These are phyloP conservation scores for Syncephalastrum racemosum DNA, from an alignment of 371 early-diverging fungal genomes.

Conservation along the genomic window DNA sequence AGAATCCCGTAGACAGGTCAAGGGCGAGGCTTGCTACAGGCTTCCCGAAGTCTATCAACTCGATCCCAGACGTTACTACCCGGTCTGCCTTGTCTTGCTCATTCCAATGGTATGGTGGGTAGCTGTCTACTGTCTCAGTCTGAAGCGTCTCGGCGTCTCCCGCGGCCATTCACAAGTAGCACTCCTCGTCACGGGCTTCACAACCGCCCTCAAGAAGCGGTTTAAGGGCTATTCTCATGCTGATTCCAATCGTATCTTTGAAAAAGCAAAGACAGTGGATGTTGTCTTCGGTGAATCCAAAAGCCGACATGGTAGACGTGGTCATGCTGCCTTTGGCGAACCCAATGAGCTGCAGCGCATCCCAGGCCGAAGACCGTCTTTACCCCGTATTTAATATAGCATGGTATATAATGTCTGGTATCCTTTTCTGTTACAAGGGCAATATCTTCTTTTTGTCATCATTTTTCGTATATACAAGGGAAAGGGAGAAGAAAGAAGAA, in stretches of 20 bases:
- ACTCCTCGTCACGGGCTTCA: slow-evolving; percentile 3
- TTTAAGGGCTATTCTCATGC: slow-evolving; percentile 11
- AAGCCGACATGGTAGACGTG: background rate
- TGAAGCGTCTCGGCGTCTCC: slow-evolving; percentile 7
- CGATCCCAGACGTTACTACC: too few species aligned
- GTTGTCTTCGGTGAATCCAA: slow-evolving; percentile 6
- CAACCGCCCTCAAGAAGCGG: background rate
- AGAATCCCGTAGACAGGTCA: too few species aligned
- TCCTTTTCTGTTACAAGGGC: background rate
- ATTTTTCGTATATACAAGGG: too few species aligned
- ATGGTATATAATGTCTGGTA: too few species aligned
- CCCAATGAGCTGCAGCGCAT: slow-evolving; percentile 9
- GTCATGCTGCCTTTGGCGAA: slow-evolving; percentile 15
- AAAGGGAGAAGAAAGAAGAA: too few species aligned
- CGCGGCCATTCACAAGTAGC: slow-evolving; percentile 5
- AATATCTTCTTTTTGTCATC: background rate
- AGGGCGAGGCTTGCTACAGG: too few species aligned
- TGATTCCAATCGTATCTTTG: background rate
- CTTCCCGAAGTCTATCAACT: background rate
- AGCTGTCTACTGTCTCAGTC: background rate
- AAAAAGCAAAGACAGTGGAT: background rate
- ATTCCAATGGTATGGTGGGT: slow-evolving; percentile 7
- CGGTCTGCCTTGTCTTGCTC: background rate
- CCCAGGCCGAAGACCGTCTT: slow-evolving; percentile 12
- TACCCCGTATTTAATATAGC: background rate